phyloP scores from a whole-genome alignment of 768 basidiomycete genomes.

The Pholiota molesta region DNA sequence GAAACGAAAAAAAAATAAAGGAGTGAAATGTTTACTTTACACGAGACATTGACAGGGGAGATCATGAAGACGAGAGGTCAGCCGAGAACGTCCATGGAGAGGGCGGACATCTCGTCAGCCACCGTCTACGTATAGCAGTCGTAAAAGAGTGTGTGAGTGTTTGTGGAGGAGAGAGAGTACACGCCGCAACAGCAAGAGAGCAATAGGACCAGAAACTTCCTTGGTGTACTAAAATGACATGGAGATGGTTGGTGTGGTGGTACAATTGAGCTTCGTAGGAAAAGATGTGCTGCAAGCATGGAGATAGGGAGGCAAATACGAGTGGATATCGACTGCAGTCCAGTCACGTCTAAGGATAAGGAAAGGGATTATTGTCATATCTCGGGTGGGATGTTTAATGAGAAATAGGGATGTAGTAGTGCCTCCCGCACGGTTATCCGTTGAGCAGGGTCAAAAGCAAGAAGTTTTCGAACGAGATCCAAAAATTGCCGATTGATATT shows the following conservation, averaged over 20 bases:
- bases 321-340: constrained; percentile 1
- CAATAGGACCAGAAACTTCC: constrained; percentile 27
- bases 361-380: constrained; percentile 41
- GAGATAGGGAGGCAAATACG: constrained; percentile 26
- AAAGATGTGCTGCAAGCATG: constrained; percentile 24
- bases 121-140: constrained; percentile 5
- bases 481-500: constrained; percentile 78
- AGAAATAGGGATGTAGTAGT: constrained; percentile 86
- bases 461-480: constrained; percentile 84
- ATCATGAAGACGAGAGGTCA: constrained; percentile 3
- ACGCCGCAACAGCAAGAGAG: constrained; percentile 24
- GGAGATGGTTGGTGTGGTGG: constrained; percentile 25
- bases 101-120: background rate
- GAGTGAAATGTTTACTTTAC: constrained; percentile 14
- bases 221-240: constrained; percentile 31
- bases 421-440: constrained; percentile 90
- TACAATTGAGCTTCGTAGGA: constrained; percentile 31
- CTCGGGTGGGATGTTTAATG: constrained; percentile 67
- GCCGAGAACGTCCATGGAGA: constrained; percentile 5
- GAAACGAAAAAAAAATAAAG: constrained; percentile 11
- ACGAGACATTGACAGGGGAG: constrained; percentile 10
- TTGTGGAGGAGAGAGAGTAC: constrained; percentile 13
- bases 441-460: constrained; percentile 88
- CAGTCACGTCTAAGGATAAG: constrained; percentile 21
- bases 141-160: constrained; percentile 9